Conservation (phyloP, 164 flowering plant genomes). For the Malania oleifera region DNA sequence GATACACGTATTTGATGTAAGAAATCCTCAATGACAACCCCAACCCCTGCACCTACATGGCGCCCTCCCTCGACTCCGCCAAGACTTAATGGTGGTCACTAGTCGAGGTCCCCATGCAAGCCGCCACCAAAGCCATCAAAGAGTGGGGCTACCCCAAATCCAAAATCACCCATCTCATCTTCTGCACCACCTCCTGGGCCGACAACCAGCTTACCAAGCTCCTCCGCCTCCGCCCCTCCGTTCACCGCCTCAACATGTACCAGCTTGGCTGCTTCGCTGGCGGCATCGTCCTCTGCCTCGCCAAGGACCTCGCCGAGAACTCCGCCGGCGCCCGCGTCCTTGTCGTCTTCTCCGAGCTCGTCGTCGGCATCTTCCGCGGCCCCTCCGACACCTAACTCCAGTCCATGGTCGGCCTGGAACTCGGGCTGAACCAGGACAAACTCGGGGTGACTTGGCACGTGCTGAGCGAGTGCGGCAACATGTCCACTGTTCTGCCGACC, state of each 20-base stretch:
- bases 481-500: constrained; percentile 27
- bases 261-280: constrained; percentile 45
- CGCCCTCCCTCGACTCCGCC: constrained; percentile 21
- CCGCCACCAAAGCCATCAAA: constrained; percentile 27
- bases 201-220: constrained; percentile 33
- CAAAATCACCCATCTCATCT: no score
- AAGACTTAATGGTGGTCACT: constrained; percentile 28
- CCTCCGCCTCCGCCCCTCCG: constrained; percentile 28
- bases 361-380: constrained; percentile 28
- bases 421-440: constrained; percentile 25
- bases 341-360: constrained; percentile 29
- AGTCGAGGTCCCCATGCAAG: constrained; percentile 31
- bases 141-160: no score
- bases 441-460: constrained; percentile 21
- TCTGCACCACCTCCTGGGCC: no score
- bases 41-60: constrained; percentile 21
- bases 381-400: constrained; percentile 27
- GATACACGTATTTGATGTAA: no score
- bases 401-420: constrained; percentile 23
- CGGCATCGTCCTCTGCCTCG: constrained; percentile 39
- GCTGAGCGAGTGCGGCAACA: constrained; percentile 28
- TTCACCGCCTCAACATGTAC: constrained; percentile 28
- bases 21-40: no score
- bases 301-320: constrained; percentile 34
- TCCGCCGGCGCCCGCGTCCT: constrained; percentile 25